Percentiles rank a stretch among this genome's conserved stretches.
phyloP scores from a whole-genome alignment of 768 basidiomycete species.

The Suillus subluteus region DNA sequence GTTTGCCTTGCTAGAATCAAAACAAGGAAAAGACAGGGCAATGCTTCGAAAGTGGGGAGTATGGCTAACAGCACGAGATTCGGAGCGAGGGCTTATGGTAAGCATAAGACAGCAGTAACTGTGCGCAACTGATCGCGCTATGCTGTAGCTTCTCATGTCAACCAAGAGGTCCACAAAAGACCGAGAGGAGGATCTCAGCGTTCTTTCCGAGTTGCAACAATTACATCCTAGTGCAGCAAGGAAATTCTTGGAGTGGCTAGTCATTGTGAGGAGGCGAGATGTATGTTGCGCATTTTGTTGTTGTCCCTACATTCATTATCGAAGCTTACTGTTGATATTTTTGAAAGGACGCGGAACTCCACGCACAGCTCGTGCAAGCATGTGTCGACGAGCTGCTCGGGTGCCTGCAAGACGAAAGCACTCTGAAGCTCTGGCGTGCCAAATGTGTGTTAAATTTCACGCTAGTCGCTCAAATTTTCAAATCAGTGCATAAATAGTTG shows the following conservation, averaged over 20 bases:
- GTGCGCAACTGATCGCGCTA: neutral
- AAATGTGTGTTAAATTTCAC: conserved; percentile 50
- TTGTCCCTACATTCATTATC: neutral
- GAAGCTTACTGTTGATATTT: neutral
- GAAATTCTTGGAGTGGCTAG: conserved; percentile 80
- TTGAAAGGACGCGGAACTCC: conserved; percentile 60
- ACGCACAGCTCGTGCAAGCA: conserved; percentile 62
- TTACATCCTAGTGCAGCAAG: conserved; percentile 49
- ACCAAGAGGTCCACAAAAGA: conserved; percentile 23
- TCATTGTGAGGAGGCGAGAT: conserved; percentile 66
- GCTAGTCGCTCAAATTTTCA: conserved; percentile 5
- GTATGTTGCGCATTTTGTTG: conserved; percentile 39
- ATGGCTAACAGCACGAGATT: conserved; percentile 76
- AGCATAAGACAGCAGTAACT: conserved; percentile 9
- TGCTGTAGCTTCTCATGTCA: conserved; percentile 26
- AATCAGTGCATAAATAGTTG: conserved; percentile 38
- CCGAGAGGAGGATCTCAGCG: conserved; percentile 28
- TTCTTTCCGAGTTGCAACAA: conserved; percentile 33
- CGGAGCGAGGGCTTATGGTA: conserved; percentile 75
- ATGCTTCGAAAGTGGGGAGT: conserved; percentile 76
- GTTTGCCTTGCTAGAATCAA: conserved; percentile 28
- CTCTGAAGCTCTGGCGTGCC: conserved; percentile 69
- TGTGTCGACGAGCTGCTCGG: conserved; percentile 57
- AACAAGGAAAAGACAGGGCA: conserved; percentile 50
- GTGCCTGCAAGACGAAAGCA: conserved; percentile 51